These are phyloP conservation scores for Cercospora zeae-maydis DNA, from an alignment of 2,329 filamentous ascomycete species.

Conservation along the genomic window DNA sequence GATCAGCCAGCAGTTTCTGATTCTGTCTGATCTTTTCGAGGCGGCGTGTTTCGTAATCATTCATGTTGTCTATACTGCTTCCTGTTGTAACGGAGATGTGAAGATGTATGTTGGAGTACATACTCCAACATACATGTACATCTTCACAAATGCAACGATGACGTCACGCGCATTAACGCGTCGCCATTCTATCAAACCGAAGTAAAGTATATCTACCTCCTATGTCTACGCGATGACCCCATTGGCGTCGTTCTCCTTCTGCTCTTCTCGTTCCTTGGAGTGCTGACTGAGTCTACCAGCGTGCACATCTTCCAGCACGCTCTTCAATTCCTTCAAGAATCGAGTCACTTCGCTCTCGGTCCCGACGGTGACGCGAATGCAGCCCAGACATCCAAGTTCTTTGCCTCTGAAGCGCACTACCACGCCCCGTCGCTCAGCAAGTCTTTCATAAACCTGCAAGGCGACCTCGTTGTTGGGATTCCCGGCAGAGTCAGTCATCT, in stretches of 20 bases:
- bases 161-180: constrained; percentile 4
- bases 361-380: constrained; percentile 85
- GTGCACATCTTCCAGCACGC: constrained; percentile 50
- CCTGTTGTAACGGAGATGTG: background rate
- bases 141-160: background rate
- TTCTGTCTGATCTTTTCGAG: constrained; percentile 51
- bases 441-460: constrained; percentile 72
- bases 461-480: constrained; percentile 76
- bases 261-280: constrained; percentile 38
- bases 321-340: constrained; percentile 66
- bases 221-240: constrained; percentile 42
- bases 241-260: constrained; percentile 50
- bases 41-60: constrained; percentile 47
- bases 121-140: no score
- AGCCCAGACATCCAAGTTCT: constrained; percentile 84
- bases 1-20: constrained; percentile 46
- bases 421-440: constrained; percentile 83
- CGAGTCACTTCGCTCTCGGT: constrained; percentile 80
- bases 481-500: constrained; percentile 72
- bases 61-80: constrained; percentile 31
- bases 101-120: no score
- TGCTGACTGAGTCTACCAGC: constrained; percentile 33
- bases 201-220: background rate
- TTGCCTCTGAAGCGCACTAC: constrained; percentile 92
- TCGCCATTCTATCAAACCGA: background rate